These are phyloP conservation scores for Metrosideros polymorpha DNA, from an alignment of 441 rosid species.

Conservation along the genomic window DNA sequence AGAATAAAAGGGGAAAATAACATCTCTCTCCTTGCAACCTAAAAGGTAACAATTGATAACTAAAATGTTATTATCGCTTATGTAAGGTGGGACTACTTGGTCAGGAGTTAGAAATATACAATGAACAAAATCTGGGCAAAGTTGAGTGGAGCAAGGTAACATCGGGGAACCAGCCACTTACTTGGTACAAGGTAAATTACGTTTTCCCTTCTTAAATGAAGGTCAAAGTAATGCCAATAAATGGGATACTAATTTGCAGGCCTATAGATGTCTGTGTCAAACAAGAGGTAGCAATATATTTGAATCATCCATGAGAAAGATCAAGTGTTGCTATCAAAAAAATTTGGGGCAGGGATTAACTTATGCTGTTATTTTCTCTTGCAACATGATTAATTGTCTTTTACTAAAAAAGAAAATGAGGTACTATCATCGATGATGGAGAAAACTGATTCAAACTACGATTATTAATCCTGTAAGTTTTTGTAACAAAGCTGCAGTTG, in stretches of 20 bases:
- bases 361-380: not conserved
- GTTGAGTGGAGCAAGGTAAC: slow-evolving; percentile 33
- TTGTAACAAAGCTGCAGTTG: not conserved
- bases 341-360: not conserved
- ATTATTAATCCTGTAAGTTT: not conserved
- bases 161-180: slow-evolving; percentile 31
- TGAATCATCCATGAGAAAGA: not conserved
- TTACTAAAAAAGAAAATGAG: not conserved
- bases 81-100: slow-evolving; percentile 50
- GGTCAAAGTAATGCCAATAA: not conserved
- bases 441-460: not conserved
- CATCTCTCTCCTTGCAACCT: not conserved
- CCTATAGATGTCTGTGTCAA: not conserved
- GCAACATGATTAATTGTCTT: not conserved
- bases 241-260: not conserved
- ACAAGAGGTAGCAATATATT: not conserved
- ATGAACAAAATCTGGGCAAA: slow-evolving; percentile 14
- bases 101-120: slow-evolving; percentile 27
- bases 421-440: not conserved
- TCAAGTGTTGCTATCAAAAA: not conserved
- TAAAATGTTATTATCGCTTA: not conserved
- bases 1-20: not conserved
- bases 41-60: not conserved
- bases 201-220: not conserved
- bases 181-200: slow-evolving; percentile 57